Percentiles rank a stretch among this genome's conserved stretches.
These are phyloP conservation scores for Gonapodya prolifera DNA, from an alignment of 192 early-diverging fungal genomes.

Conservation along the genomic window DNA sequence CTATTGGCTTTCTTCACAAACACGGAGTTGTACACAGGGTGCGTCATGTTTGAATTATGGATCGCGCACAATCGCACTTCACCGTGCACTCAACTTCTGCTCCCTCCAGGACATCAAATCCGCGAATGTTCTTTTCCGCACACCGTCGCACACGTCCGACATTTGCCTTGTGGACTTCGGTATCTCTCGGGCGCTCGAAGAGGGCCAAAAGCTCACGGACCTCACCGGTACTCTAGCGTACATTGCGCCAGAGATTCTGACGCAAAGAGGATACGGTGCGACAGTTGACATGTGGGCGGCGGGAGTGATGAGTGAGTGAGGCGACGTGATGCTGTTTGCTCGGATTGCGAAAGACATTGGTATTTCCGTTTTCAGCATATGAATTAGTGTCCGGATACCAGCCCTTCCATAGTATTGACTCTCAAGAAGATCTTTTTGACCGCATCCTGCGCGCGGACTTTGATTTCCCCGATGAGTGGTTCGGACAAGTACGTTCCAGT, in stretches of 20 bases:
- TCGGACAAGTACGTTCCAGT: not conserved
- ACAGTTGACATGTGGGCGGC: not conserved
- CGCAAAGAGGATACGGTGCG: not conserved
- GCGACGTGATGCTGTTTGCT: not conserved
- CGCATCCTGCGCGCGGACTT: constrained; percentile 5
- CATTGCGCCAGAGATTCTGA: not conserved
- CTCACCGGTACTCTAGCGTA: not conserved
- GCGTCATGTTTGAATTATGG: not conserved
- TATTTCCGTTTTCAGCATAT: not conserved
- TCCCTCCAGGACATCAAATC: not conserved
- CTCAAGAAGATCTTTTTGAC: not conserved
- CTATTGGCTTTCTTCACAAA: not conserved
- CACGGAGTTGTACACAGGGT: constrained; percentile 1
- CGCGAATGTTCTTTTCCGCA: not conserved
- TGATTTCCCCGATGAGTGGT: not conserved
- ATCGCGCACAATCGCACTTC: not conserved
- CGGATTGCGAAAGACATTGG: not conserved
- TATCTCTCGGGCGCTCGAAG: not conserved
- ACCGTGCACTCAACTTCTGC: not conserved
- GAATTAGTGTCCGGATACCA: not conserved
- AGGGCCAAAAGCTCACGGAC: not conserved
- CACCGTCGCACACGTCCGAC: not conserved
- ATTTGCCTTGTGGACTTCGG: constrained; percentile 1
- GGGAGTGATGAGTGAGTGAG: not conserved
- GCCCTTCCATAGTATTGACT: not conserved